Evolutionary conservation across 768 basidiomycete genomes (phyloP), one percentile per base, ranked within the genome.

Genomic region (Lentinula edodes): DNA sequence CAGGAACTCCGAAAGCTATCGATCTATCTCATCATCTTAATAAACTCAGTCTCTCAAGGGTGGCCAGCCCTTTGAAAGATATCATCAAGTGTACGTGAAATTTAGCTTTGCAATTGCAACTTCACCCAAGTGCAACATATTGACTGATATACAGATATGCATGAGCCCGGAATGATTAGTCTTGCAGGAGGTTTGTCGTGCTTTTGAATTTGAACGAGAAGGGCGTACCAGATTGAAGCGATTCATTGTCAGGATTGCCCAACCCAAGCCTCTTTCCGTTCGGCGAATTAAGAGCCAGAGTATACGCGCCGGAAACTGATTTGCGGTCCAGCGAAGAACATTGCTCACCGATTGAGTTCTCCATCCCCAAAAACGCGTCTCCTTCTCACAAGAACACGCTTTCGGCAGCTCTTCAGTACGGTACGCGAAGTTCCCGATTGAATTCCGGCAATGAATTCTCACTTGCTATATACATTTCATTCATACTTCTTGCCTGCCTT

Each of bases 1-100:
- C 51, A n/a, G 16, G 32, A 16, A 52, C 10, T 3, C n/a, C 36
- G 3, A 36, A 36, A 54, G 72, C 83, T 1, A 69, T 81, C 54
- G 84, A 86, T 69, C 71, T 85, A 32, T 80, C 80, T 35, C 82
- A 85, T 66, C 86, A 87, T 67, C 69, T 87, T 20, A 83, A 80
- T 23, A 67, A 74, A 9, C 43, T 81, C 12, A 68, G 82, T 13
- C 75, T 73, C 55, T 70, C 75, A 28, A 71, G 83, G 46, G 55
- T 65, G 52, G 62, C 71, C 5, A 80, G 76, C 39, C 78, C 82
- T 0, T 68, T 87, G 53, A 87, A 86, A 71, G 77, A 75, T 43
- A 67, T 84, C 20, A 74, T 78, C 64, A 78, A 80, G 67, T 83
- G 81, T 68, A 38, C 23, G 54, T 54, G 38, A 38, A 28, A 15